Percentiles rank a stretch among this genome's conserved stretches.
These are phyloP conservation scores for Colletotrichum neosansevieriae DNA, from an alignment of 2,329 filamentous ascomycete species.

Conservation along the genomic window DNA sequence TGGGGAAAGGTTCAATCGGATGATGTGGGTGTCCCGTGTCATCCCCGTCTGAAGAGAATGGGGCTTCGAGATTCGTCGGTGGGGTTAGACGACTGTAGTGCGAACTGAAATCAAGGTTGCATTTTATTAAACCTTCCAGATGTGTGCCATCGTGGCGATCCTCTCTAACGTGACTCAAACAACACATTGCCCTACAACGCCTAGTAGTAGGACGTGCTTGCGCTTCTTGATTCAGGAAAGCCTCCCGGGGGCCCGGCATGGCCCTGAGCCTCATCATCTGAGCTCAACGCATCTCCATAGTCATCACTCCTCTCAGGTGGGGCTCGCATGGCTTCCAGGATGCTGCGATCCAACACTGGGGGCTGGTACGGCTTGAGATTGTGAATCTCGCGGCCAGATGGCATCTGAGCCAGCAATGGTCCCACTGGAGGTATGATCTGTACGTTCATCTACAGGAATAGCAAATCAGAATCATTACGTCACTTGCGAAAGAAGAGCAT, in stretches of 20 bases:
- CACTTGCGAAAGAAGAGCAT: neutral
- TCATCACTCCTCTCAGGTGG: conserved; percentile 59
- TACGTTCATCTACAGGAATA: conserved; percentile 74
- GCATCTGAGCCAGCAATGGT: conserved; percentile 81
- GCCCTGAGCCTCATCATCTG: conserved; percentile 52
- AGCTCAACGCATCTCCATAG: conserved; percentile 51
- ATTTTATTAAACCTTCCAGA: conserved; percentile 26
- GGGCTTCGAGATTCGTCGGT: neutral
- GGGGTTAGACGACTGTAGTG: neutral
- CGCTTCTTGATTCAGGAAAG: conserved; percentile 61
- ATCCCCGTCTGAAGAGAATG: conserved; percentile 4
- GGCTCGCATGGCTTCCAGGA: conserved; percentile 72
- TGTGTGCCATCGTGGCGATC: conserved; percentile 15
- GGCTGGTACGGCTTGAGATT: conserved; percentile 75
- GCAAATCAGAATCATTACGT: neutral
- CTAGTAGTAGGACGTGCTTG: conserved; percentile 54
- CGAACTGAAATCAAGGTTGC: conserved; percentile 25
- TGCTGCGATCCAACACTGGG: conserved; percentile 72
- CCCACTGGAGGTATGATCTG: conserved; percentile 80
- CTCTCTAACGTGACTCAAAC: conserved; percentile 24
- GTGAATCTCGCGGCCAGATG: conserved; percentile 89
- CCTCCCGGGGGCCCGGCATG: conserved; percentile 57
- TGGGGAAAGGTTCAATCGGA: conserved; percentile 11
- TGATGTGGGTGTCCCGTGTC: conserved; percentile 14
- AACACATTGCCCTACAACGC: conserved; percentile 12